phyloP scores from a whole-genome alignment of 148 eudicot genomes.

The Spergularia marina region DNA sequence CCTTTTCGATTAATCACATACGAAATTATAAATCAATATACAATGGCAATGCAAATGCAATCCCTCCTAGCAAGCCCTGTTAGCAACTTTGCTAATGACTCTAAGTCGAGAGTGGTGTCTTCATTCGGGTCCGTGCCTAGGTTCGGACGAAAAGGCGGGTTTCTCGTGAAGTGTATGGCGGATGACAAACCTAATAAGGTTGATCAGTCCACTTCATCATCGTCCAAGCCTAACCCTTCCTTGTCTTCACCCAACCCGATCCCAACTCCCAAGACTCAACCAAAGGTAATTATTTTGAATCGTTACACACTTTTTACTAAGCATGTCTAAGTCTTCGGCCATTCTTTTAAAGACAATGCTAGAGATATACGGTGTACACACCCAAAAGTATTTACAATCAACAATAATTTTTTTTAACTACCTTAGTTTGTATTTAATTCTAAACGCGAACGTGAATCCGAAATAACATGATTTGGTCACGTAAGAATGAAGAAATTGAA shows the following conservation, averaged over 20 bases:
- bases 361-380: too few species aligned
- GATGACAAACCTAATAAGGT: slow-evolving; percentile 22
- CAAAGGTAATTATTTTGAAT: slow-evolving; percentile 20
- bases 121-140: slow-evolving; percentile 13
- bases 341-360: too few species aligned
- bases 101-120: not conserved
- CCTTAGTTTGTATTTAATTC: too few species aligned
- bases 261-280: slow-evolving; percentile 25
- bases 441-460: too few species aligned
- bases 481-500: too few species aligned
- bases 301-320: too few species aligned
- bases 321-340: too few species aligned
- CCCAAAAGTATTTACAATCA: too few species aligned
- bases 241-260: not conserved
- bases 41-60: slow-evolving; percentile 33
- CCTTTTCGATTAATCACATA: too few species aligned
- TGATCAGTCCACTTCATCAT: not conserved
- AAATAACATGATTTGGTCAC: too few species aligned
- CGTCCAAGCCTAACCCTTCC: not conserved
- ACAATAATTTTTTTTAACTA: too few species aligned
- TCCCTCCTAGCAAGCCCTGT: slow-evolving; percentile 27
- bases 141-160: not conserved
- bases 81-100: not conserved
- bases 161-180: slow-evolving; percentile 29
- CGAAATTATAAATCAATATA: not conserved